Base-by-base conservation (phyloP, 2,329 filamentous ascomycete species). In the Tolypocladium nubicola region DNA sequence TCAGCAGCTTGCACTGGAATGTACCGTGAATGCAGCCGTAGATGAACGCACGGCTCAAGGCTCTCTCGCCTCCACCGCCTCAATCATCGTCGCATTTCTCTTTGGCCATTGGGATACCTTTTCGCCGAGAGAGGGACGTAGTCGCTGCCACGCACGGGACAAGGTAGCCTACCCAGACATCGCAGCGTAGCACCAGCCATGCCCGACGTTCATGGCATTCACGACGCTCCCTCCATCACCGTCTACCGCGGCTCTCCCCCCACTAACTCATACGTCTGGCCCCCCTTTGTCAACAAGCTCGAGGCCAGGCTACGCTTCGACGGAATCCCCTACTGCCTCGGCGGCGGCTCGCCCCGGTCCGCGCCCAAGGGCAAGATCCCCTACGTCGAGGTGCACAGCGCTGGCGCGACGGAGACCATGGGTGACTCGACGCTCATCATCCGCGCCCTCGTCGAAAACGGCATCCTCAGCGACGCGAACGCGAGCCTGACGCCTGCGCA, bases 241-340 rank as follows among this genome's bases (percentile, higher is more conserved):
- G 49, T 85, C 53, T 82, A 74, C 66, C 79, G 82, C 45, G 82
- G 81, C 52, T 79, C 73, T 58, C 68, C 70, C 38, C 65, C 69
- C 2, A 58, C 66, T 1, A 71, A 70, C 6, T 62, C 47, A 0
- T 69, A 84, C 62, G 74, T 77, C 54, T 84, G 80, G 80, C 85
- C 83, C 0, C 82, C 83, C 11, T 86, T 84, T 61, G 81, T 84
- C 55, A 79, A 71, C 50, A 87, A 87, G 66, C 72, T 86, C 55
- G 84, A 87, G 65, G 75, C 81, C 21, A 81, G 83, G 16, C 73
- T 86, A 7, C 82, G 84, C 16, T 76, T 84, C 61, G 74, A 75
- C 2, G 66, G 68, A 1, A 54, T 84, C 2, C 43, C 67, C 0
- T 87, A 86, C 67, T 63, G 61, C 19, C 64, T 68, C 5, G 76